Conservation (phyloP, 2,329 filamentous ascomycete genomes). For the Nemania abortiva region DNA sequence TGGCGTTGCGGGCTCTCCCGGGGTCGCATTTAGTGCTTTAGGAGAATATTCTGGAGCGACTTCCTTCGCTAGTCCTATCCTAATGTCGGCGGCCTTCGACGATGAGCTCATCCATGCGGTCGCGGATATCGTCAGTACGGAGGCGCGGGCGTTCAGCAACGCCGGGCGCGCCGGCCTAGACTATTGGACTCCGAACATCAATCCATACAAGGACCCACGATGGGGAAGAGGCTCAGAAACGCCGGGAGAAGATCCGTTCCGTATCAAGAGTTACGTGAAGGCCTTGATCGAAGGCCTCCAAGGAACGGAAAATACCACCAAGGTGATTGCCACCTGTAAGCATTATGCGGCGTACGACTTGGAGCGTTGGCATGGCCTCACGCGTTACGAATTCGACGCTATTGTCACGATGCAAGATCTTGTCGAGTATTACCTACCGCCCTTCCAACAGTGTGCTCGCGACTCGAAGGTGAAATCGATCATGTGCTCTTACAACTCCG, state of each 20-base stretch:
- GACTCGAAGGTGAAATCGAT: constrained; percentile 69
- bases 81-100: constrained; percentile 52
- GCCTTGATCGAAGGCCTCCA: constrained; percentile 67
- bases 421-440: constrained; percentile 74
- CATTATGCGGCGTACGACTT: constrained; percentile 71
- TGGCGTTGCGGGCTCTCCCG: constrained; percentile 67
- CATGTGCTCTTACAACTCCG: constrained; percentile 73
- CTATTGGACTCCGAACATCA: constrained; percentile 49
- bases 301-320: constrained; percentile 48
- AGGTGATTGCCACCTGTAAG: constrained; percentile 69
- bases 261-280: constrained; percentile 63
- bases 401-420: constrained; percentile 71
- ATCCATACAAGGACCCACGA: constrained; percentile 48
- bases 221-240: constrained; percentile 50
- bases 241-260: constrained; percentile 53
- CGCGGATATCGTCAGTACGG: constrained; percentile 48
- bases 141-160: constrained; percentile 52
- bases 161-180: constrained; percentile 47
- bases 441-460: constrained; percentile 72
- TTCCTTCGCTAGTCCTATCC: constrained; percentile 51
- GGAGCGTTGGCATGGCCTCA: constrained; percentile 59
- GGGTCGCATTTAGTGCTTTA: constrained; percentile 49
- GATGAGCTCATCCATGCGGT: constrained; percentile 49
- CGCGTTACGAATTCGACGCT: constrained; percentile 67
- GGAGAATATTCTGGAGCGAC: constrained; percentile 50